Evolutionary conservation across 2,329 filamentous ascomycete genomes (phyloP), one percentile per base, ranked within the genome.

Genomic region (Penicillium sp.): DNA sequence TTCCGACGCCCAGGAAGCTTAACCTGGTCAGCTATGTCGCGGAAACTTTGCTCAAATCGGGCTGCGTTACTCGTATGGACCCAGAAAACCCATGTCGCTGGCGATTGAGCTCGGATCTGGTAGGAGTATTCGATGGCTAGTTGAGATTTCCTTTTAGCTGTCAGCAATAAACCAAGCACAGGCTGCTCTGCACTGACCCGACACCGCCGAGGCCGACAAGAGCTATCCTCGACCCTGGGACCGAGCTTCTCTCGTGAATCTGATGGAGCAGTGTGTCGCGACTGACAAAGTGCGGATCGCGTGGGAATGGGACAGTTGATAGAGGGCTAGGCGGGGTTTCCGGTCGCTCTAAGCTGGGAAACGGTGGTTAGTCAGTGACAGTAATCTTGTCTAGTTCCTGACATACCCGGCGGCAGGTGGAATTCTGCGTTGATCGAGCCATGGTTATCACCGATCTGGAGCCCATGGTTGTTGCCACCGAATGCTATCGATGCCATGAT

Each of bases 41-140:
- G 65, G 54, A 66, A 76, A 27, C 66, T 65, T 49, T 74, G 65
- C 57, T 76, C 68, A 42, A 76, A 73, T 5, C 71, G 65, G 8
- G 33, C 16, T 2, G 33, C 33, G 9, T n/a, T 37, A 16, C 33
- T 37, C n/a, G 14, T 16, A 37, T 37, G 33, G 2, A 37, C 33
- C 33, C 33, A 37, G 8, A 37, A 37, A n/a, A 37, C 33, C 33
- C 33, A 37, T 7, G 5, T 37, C 14, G n/a, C 33, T 3, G 33
- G 33, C 7, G 33, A 37, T 7, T n/a, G 2, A n/a, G 33, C 7
- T 37, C 33, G 33, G 1, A n/a, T 6, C 16, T 5, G 16, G 9
- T 37, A 37, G 7, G 68, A 64, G 45, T 76, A 76, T 63, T 76
- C 62, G 47, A 78, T 26, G 19, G 42, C 42, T 6, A 21, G 24